Conservation (phyloP, 1,284 basidiomycete species). For the Kwoniella shivajii region DNA sequence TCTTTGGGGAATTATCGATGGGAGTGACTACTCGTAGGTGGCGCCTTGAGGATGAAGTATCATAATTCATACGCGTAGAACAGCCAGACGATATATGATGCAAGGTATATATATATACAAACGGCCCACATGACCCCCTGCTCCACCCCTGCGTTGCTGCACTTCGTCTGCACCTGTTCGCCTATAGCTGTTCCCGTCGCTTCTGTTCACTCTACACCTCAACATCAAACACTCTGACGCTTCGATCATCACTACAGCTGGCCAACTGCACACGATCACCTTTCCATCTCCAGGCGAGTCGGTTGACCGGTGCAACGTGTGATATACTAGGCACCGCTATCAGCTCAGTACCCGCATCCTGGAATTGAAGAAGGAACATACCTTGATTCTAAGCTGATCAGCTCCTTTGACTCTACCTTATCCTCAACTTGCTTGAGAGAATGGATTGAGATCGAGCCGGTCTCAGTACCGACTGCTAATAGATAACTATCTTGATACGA, state of each 20-base stretch:
- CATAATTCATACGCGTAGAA: too few relatives aligned
- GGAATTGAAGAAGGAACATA: conserved; percentile 13
- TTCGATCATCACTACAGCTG: conserved; percentile 54
- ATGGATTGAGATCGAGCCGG: conserved; percentile 47
- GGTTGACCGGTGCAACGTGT: conserved; percentile 52
- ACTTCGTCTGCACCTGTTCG: too few relatives aligned
- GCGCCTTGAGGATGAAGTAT: too few relatives aligned
- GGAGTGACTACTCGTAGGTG: too few relatives aligned
- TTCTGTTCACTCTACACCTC: not conserved
- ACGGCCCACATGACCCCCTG: too few relatives aligned
- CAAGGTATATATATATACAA: conserved; percentile 4
- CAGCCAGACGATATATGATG: too few relatives aligned
- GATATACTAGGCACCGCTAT: too few relatives aligned
- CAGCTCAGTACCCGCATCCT: too few relatives aligned
- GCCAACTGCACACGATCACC: conserved; percentile 42
- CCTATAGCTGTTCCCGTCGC: too few relatives aligned
- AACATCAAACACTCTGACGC: conserved; percentile 46
- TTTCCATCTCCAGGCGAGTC: conserved; percentile 43
- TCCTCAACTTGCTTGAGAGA: conserved; percentile 9
- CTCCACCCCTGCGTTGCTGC: too few relatives aligned
- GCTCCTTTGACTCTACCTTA: conserved; percentile 8
- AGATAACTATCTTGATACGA: conserved; percentile 19
- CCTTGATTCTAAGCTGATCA: conserved; percentile 22
- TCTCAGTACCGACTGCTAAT: conserved; percentile 54
- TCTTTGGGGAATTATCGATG: not conserved